Evolutionary conservation across 352 stramenopile species (phyloP), one percentile per base, ranked within the genome.

Genomic region (Pseudoperonospora humuli): DNA sequence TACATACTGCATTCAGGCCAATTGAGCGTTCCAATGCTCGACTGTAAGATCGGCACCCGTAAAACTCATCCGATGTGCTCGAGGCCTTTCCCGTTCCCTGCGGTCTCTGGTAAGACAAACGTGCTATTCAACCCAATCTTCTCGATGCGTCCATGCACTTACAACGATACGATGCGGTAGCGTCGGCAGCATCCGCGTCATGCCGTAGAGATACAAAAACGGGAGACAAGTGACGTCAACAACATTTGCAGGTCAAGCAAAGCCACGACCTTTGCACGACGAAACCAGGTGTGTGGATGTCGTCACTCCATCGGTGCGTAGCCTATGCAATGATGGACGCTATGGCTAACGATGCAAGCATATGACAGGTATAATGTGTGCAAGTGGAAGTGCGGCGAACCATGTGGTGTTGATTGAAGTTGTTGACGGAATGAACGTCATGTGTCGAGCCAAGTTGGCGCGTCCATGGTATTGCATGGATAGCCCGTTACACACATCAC

Each of bases 401-500:
- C n/a, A n/a, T n/a, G n/a, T n/a, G n/a, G n/a, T n/a, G n/a, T n/a
- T n/a, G n/a, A n/a, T n/a, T n/a, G n/a, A n/a, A n/a, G n/a, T n/a
- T n/a, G n/a, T n/a, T n/a, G n/a, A n/a, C n/a, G n/a, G n/a, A n/a
- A n/a, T n/a, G n/a, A n/a, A n/a, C n/a, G n/a, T 11, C 42, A 27
- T 37, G 13, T 38, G 47, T 51, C 41, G 34, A 57, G 25, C 34
- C 41, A 26, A 51, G 25, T 50, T 57, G 28, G 38, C 35, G 26
- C 13, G 20, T 14, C 20, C 27, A 48, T 23, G 3, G 35, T 19
- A 38, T 8, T 23, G 9, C 10, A n/a, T 64, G 37, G 29, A 60
- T 36, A 52, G 43, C 2, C 36, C 31, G 32, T 53, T 54, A 61
- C 53, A 36, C 29, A 63, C 53, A 39, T 33, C 43, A 26, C 39